Evolutionary conservation across 2,329 filamentous ascomycete genomes (phyloP), one percentile per base, ranked within the genome.

Genomic region (Tolypocladium tropicale): DNA sequence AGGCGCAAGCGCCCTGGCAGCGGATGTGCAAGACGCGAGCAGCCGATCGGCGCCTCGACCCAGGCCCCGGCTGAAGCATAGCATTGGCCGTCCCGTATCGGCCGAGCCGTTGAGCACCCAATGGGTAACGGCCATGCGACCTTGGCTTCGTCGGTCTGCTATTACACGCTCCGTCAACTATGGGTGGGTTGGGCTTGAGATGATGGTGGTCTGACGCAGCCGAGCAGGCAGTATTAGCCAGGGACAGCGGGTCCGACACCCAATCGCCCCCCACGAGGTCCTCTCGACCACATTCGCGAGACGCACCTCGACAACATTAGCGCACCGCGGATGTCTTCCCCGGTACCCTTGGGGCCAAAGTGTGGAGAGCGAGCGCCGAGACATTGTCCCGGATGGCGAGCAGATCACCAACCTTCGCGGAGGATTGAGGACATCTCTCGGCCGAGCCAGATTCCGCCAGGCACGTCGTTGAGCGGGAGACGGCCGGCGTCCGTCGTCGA

Each of bases 291-390:
- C 25, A 34, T 28, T 54, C 34, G 51, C 51, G 18, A 53, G 32
- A 55, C 28, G 46, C 53, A 55, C 49, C 49, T 55, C 36, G 50
- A 52, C 34, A 53, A 57, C 58, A 50, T 55, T 58, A 56, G 58
- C 50, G 53, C 53, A 54, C 25, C 51, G 23, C 57, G 57, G 58
- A 60, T 60, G 46, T 41, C 37, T 56, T 54, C 54, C 59, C 57
- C 59, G 56, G 53, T 25, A 53, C 37, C 54, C 37, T 51, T 46
- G 28, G 34, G 52, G 33, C 39, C 52, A 50, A 41, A 28, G 49
- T 56, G 50, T 56, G 51, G 51, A 56, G 37, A 53, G 46, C 28
- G 18, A 49, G 46, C 46, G 28, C 46, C 28, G 46, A n/a, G 28
- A 32, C 46, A 32, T 49, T 49, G 46, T 16, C 46, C n/a, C 46